These are phyloP conservation scores for Alternaria triticimaculans DNA, from an alignment of 2,329 filamentous ascomycete species.

Conservation along the genomic window DNA sequence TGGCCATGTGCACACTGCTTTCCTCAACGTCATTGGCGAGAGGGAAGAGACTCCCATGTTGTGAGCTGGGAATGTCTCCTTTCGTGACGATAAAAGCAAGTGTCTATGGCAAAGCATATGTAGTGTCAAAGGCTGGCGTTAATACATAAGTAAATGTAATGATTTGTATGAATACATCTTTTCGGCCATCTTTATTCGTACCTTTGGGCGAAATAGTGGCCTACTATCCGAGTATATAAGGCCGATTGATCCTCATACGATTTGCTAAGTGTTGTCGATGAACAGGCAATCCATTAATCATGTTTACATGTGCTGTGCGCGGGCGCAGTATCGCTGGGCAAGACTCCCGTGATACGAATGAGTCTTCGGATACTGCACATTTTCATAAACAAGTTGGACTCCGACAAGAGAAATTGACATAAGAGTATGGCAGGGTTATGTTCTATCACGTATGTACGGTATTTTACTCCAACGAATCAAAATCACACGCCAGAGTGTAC, in stretches of 20 bases:
- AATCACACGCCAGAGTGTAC: neutral
- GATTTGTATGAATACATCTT: neutral
- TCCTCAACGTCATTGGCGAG: conserved; percentile 80
- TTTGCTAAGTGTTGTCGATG: neutral
- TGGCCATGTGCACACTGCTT: conserved; percentile 84
- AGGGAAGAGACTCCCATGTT: conserved; percentile 39
- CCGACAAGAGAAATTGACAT: neutral
- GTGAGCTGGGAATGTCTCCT: conserved; percentile 4
- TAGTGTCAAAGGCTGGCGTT: neutral
- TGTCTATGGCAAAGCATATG: neutral
- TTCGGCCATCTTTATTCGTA: neutral
- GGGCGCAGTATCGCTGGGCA: neutral
- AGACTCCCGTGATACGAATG: neutral
- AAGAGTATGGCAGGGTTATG: neutral
- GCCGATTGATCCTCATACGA: neutral
- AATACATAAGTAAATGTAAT: neutral
- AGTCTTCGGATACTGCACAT: neutral
- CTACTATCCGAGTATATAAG: neutral
- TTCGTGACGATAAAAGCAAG: neutral
- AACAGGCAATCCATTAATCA: neutral
- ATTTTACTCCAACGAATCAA: neutral
- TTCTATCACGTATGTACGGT: neutral
- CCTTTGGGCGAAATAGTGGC: neutral
- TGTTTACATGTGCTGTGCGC: neutral
- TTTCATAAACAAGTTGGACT: accelerated